Percentiles rank a stretch among this genome's conserved stretches.
phyloP scores from a whole-genome alignment of 2,329 filamentous ascomycete genomes.

The Beauveria scarabaeidicola region DNA sequence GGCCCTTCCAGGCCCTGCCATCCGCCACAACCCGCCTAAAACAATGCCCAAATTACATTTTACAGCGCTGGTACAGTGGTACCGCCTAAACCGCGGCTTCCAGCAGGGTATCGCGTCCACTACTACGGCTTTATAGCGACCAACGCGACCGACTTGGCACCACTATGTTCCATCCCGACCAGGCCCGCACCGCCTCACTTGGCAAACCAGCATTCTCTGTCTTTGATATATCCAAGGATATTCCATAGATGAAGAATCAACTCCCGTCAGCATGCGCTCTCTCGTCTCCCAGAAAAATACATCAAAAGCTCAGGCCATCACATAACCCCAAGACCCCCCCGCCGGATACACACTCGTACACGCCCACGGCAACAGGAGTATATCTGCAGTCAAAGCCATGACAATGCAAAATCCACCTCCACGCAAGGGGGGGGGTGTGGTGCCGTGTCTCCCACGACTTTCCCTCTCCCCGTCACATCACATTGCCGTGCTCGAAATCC shows the following conservation, averaged over 20 bases:
- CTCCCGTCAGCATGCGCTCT: no score
- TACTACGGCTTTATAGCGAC: not conserved
- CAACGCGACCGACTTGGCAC: not conserved
- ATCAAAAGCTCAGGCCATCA: not conserved
- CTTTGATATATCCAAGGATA: no score
- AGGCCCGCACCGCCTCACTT: not conserved
- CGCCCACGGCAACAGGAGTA: not conserved
- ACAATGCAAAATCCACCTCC: slow-evolving; percentile 2
- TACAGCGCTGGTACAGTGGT: not conserved
- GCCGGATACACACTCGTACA: not conserved
- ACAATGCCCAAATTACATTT: not conserved
- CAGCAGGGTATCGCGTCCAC: not conserved
- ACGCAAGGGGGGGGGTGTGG: not conserved
- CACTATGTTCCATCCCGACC: not conserved
- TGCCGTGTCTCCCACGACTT: not conserved
- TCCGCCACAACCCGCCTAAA: no score
- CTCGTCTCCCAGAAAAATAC: no score
- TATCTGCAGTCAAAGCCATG: slow-evolving; percentile 7
- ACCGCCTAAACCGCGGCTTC: not conserved
- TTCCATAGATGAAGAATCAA: no score
- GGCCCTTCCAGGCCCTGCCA: not conserved
- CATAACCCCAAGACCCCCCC: not conserved
- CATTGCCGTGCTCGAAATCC: not conserved
- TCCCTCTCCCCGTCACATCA: not conserved
- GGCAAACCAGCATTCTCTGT: not conserved